phyloP scores from a whole-genome alignment of 352 stramenopile species.

The Phytophthora pinifolia region DNA sequence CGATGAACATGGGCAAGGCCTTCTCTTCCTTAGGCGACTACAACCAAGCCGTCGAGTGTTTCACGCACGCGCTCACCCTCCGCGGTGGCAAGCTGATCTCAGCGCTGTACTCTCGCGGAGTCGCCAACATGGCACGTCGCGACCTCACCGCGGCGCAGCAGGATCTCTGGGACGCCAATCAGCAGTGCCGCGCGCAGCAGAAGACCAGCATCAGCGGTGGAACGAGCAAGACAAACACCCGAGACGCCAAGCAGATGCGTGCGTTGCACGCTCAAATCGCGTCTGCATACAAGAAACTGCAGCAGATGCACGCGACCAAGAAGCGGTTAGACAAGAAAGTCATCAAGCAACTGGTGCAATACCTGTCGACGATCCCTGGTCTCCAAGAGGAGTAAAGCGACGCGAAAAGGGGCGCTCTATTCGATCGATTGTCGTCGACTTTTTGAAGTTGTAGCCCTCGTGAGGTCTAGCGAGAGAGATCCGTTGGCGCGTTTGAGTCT shows the following conservation, averaged over 20 bases:
- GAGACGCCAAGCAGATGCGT: slow-evolving; percentile 36
- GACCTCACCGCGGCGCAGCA: slow-evolving; percentile 60
- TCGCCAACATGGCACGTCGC: slow-evolving; percentile 63
- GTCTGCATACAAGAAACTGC: slow-evolving; percentile 71
- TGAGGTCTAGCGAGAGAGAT: slow-evolving; percentile 9
- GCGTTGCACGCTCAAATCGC: slow-evolving; percentile 50
- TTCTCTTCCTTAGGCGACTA: slow-evolving; percentile 58
- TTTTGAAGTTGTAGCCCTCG: slow-evolving; percentile 12
- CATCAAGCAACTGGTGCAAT: slow-evolving; percentile 84
- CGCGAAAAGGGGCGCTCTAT: slow-evolving; percentile 5
- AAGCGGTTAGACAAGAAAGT: slow-evolving; percentile 83
- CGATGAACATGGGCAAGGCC: slow-evolving; percentile 85
- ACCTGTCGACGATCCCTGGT: slow-evolving; percentile 67
- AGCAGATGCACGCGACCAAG: slow-evolving; percentile 68
- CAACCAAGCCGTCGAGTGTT: slow-evolving; percentile 58
- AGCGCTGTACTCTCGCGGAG: slow-evolving; percentile 70
- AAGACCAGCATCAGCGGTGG: slow-evolving; percentile 36
- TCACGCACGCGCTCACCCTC: slow-evolving; percentile 48
- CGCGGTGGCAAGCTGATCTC: slow-evolving; percentile 46
- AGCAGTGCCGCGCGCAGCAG: slow-evolving; percentile 49
- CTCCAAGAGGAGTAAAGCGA: slow-evolving; percentile 40
- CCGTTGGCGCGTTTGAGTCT: slow-evolving; percentile 5
- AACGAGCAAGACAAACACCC: slow-evolving; percentile 36
- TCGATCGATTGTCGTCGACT: slow-evolving; percentile 18
- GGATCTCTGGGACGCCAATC: slow-evolving; percentile 69